Percentiles rank a stretch among this genome's conserved stretches.
These are phyloP conservation scores for Saposhnikovia divaricata DNA, from an alignment of 129 eudicot genomes.

Conservation along the genomic window DNA sequence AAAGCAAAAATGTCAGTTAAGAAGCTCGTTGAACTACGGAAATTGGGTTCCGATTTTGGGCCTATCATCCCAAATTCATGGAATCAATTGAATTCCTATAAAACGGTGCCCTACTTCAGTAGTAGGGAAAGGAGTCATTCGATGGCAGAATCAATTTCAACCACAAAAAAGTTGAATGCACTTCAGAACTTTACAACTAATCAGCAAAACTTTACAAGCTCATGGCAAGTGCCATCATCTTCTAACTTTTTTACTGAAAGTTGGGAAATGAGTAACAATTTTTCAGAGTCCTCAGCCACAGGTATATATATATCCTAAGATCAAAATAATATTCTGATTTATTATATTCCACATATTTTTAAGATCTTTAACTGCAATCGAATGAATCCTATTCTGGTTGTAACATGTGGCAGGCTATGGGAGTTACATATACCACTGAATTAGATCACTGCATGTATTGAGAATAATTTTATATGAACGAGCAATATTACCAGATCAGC, in stretches of 20 bases:
- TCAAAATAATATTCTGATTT: neutral
- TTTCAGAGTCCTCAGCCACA: neutral
- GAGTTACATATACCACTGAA: neutral
- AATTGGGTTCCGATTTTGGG: slow-evolving; percentile 11
- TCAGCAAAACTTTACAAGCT: neutral
- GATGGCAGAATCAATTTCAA: slow-evolving; percentile 14
- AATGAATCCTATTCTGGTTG: neutral
- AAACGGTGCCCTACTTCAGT: neutral
- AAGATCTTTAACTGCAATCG: neutral
- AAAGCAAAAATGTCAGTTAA: slow-evolving; percentile 34
- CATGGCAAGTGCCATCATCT: neutral
- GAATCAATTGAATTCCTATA: slow-evolving; percentile 6
- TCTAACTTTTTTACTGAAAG: neutral
- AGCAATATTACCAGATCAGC: neutral
- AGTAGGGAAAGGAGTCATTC: neutral
- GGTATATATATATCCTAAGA: slow-evolving; percentile 1
- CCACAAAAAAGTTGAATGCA: slow-evolving; percentile 16
- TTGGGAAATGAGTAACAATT: slow-evolving; percentile 1
- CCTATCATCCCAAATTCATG: neutral
- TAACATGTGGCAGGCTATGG: neutral
- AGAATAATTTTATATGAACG: neutral
- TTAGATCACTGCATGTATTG: neutral
- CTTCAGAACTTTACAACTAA: neutral
- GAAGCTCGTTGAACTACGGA: slow-evolving; percentile 19
- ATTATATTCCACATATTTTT: neutral